Evolutionary conservation across 176 grass and related monocot genomes (phyloP).

Genomic region (Otatea glauca): DNA sequence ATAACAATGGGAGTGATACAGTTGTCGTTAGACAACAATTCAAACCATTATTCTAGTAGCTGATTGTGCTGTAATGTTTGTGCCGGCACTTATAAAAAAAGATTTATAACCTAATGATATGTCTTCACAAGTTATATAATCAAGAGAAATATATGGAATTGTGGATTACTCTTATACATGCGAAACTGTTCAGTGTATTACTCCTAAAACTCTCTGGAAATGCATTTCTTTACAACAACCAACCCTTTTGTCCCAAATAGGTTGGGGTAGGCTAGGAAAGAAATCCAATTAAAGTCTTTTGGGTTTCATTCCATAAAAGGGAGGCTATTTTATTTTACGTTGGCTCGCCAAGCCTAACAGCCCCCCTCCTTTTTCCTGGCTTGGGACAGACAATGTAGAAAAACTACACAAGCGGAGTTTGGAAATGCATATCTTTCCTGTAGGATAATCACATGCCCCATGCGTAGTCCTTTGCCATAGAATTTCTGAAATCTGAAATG

Average conservation of each 20-base stretch:
- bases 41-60: constrained; percentile 9
- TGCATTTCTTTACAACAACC: neutral
- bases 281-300: no score
- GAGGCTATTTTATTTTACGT: no score
- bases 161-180: neutral
- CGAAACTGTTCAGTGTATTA: neutral
- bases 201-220: neutral
- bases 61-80: neutral
- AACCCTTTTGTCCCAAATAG: no score
- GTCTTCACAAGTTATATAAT: no score
- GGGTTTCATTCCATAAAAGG: no score
- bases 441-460: neutral
- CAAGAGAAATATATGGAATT: neutral
- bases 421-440: neutral
- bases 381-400: no score
- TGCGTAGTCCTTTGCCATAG: neutral
- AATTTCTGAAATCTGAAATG: neutral
- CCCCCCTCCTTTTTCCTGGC: no score
- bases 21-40: neutral
- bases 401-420: no score
- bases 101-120: neutral
- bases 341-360: no score
- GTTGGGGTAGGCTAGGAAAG: no score
- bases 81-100: neutral
- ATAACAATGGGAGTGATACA: neutral